Evolutionary conservation across 192 early-diverging fungal species (phyloP), one percentile per base, ranked within the genome.

Genomic region (Polychytrium aggregatum): DNA sequence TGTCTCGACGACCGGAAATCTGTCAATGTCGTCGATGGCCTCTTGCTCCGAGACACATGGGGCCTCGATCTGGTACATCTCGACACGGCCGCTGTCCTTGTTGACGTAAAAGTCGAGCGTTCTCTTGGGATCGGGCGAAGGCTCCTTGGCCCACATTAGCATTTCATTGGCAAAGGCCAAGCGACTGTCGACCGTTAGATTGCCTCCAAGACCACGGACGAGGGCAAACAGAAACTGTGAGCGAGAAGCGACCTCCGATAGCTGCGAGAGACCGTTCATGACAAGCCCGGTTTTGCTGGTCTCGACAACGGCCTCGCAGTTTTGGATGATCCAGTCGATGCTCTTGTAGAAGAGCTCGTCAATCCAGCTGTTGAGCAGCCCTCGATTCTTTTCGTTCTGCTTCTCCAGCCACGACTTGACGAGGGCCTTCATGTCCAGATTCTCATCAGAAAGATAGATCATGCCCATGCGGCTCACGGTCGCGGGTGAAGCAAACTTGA

Each of bases 391-490:
- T 37, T 68, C 56, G 3, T 56, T 51, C 34, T 59, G 52, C 36
- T 61, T 67, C 10, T 24, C 35, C 1, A 77, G 3, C 73, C 73
- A 76, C 1, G 50, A 53, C 9, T 61, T 59, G 1, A 72, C 58
- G 10, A 78, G 37, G 6, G 61, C 56, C 26, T 55, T 41, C 18
- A 57, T 29, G 53, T 78, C 73, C 2, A 78, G 48, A 5, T 67
- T 70, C 44, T 78, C 76, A 46, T 78, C 76, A 1, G 73, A 77
- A 22, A 78, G 60, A 48, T 71, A 78, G 25, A 78, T 78, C 76
- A 78, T 78, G n/a, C 76, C 76, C 76, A 78, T 78, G 34, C 76
- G 53, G 50, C 70, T 73, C 5, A 78, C 70, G 9, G 76, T 78
- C 7, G 76, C 76, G 3, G 76, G 76, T 8, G 76, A 78, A 14